These are phyloP conservation scores for Neurospora sp. DNA, from an alignment of 495 filamentous ascomycete genomes.

Conservation along the genomic window DNA sequence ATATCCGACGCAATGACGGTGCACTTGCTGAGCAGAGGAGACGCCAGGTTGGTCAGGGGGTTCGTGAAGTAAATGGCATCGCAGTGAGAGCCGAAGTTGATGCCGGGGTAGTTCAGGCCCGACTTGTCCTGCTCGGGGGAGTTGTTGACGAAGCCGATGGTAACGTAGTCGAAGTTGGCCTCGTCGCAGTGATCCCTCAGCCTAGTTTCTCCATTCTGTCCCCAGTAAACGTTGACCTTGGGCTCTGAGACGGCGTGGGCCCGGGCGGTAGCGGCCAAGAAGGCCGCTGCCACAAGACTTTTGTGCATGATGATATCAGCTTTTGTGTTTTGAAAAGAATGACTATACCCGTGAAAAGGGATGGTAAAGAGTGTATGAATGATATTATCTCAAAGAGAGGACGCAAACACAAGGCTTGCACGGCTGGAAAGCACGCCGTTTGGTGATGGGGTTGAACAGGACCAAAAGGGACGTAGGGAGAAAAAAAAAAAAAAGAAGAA, in stretches of 20 bases:
- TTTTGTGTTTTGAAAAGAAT: slow-evolving; percentile 2
- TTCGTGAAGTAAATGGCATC: slow-evolving; percentile 19
- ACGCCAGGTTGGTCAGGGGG: slow-evolving; percentile 16
- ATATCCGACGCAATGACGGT: slow-evolving; percentile 43
- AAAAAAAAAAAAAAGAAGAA: slow-evolving; percentile 1
- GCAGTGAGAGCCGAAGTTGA: slow-evolving; percentile 33
- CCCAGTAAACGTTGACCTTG: slow-evolving; percentile 27
- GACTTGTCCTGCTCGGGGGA: slow-evolving; percentile 27
- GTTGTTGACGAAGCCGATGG: slow-evolving; percentile 32
- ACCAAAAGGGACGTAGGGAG: slow-evolving; percentile 11
- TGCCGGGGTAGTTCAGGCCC: slow-evolving; percentile 25
- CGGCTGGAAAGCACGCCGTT: slow-evolving; percentile 28
- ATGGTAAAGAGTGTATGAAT: slow-evolving; percentile 23
- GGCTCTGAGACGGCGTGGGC: background rate
- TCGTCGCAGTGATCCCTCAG: slow-evolving; percentile 23
- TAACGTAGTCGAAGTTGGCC: slow-evolving; percentile 28
- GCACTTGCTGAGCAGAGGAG: slow-evolving; percentile 32
- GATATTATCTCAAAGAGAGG: slow-evolving; percentile 29
- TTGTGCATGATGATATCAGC: slow-evolving; percentile 3
- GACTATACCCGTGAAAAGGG: slow-evolving; percentile 12
- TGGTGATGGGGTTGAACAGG: slow-evolving; percentile 20
- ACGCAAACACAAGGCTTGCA: slow-evolving; percentile 37
- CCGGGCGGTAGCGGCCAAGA: slow-evolving; percentile 21
- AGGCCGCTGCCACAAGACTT: slow-evolving; percentile 23
- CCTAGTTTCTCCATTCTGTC: slow-evolving; percentile 20